Base-by-base conservation (phyloP, 768 basidiomycete species). In the Baorangia bicolor region DNA sequence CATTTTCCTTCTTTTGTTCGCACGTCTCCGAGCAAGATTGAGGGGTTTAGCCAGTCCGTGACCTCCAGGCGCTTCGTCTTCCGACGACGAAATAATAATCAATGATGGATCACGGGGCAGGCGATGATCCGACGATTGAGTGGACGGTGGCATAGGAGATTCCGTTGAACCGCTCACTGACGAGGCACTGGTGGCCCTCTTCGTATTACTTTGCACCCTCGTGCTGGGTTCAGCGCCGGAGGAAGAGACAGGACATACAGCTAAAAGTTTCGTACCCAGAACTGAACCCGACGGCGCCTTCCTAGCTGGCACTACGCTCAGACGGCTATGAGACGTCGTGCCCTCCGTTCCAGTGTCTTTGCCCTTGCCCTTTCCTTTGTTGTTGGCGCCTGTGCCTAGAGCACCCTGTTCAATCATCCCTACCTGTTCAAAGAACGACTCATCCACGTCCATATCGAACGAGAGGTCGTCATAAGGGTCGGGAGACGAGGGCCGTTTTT, bases 351-450 rank as follows among this genome's bases (percentile, higher is more conserved):
- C 37, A 5, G 37, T 45, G 23, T 49, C 55, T 21, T 51, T 63
- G 27, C 54, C 65, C 53, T 64, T 63, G 43, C 58, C 66, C 6
- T 65, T 70, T 27, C 61, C 57, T n/a, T 59, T 66, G 50, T 44
- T 51, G 33, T 51, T 58, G 40, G 56, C 25, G 11, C 39, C 45
- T 4, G 53, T 51, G 23, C 45, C 46, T 16, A 66, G 53, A 20
- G 58, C 63, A 23, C 60, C 58, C 42, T 58, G 57, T 58, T 70
- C 67, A 33, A 66, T 63, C 61, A 58, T 60, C 33, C 68, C 71
- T 52, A 67, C 61, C 55, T 76, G 74, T 58, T 73, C 75, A 21
- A 79, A 64, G 55, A 81, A 73, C 13, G 62, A 70, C 6, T 74
- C 77, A 44, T 76, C 71, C 41, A 78, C 61, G 13, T 69, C 69